A percentile compares a stretch with the other conserved stretches of the same genome.
phyloP scores from a whole-genome alignment of 805 yeast species.

The Saccharomycopsis fermentans region DNA sequence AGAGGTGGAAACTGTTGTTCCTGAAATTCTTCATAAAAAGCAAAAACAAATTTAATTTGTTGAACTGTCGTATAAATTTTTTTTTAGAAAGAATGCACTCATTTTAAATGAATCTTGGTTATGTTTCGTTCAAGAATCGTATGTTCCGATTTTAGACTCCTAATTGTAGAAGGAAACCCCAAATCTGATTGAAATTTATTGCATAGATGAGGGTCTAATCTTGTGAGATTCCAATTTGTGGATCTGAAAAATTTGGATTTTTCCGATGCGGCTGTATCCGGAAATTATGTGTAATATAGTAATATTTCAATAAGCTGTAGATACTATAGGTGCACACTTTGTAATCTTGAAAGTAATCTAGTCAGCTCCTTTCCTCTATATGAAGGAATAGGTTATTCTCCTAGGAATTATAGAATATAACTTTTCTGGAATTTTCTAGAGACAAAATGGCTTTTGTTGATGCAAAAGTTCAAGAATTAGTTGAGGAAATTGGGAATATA shows the following conservation, averaged over 20 bases:
- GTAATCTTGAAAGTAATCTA: background rate
- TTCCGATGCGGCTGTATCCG: background rate
- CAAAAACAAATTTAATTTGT: background rate
- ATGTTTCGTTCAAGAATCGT: background rate
- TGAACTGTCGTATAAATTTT: too few species aligned
- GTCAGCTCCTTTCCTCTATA: background rate
- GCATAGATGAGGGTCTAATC: background rate
- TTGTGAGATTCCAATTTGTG: background rate
- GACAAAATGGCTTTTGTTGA: slow-evolving; percentile 9
- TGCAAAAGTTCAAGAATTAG: slow-evolving; percentile 26
- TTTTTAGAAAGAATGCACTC: too few species aligned
- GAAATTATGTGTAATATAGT: background rate
- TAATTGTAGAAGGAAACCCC: too few species aligned
- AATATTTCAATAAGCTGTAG: too few species aligned
- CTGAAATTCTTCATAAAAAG: background rate
- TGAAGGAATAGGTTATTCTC: too few species aligned
- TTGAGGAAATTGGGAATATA: slow-evolving; percentile 46
- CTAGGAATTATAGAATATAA: too few species aligned
- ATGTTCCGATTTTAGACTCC: too few species aligned
- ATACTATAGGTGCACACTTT: background rate
- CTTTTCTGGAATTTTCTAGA: background rate
- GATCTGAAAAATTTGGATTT: background rate
- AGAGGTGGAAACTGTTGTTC: background rate
- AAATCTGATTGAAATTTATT: too few species aligned
- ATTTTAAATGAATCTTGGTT: background rate